Evolutionary conservation across 129 eudicot species (phyloP), one percentile per base, ranked within the genome.

Genomic region (Escallonia herrerae): DNA sequence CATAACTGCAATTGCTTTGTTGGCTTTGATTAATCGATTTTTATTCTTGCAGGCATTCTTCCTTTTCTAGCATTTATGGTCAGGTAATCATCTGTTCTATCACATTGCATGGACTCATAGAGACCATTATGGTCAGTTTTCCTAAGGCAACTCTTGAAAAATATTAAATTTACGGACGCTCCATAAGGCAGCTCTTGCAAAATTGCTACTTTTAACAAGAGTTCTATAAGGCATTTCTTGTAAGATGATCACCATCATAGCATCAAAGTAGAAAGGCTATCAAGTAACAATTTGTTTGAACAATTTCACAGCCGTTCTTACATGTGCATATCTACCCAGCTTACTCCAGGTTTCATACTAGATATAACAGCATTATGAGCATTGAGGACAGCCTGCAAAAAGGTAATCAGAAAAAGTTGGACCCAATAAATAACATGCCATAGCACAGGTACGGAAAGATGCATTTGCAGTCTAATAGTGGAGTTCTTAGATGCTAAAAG

Each of bases 301-400:
- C 58, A 56, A n/a, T 57, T 56, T 6, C 47, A 60, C 50, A 12
- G 54, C 9, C 46, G 49, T 43, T 74, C 86, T 77, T 86, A 93
- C 99, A 71, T 93, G 86, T 93, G 99, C 99, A 93, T 93, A 84
- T 93, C 83, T 11, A 93, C 89, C 99, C 99, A 93, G 82, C 84
- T 79, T 56, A 93, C 93, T 83, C 99, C 96, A 46, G 99, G 95
- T 60, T 76, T 81, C 99, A 93, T 86, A 60, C 81, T 75, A 76
- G 96, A 82, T 70, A 93, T 89, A 79, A 93, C 96, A 64, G 85
- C 84, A 75, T 93, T 70, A 72, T 93, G 99, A 72, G 99, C 96
- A 76, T 79, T 87, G 63, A 93, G 90, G 60, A 89, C 99, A 67
- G 96, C 99, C 99, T 93, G 81, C 58, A 76, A 76, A 76, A 7